phyloP scores from a whole-genome alignment of 75 land plant species.

The Chamaecyparis obtusa region DNA sequence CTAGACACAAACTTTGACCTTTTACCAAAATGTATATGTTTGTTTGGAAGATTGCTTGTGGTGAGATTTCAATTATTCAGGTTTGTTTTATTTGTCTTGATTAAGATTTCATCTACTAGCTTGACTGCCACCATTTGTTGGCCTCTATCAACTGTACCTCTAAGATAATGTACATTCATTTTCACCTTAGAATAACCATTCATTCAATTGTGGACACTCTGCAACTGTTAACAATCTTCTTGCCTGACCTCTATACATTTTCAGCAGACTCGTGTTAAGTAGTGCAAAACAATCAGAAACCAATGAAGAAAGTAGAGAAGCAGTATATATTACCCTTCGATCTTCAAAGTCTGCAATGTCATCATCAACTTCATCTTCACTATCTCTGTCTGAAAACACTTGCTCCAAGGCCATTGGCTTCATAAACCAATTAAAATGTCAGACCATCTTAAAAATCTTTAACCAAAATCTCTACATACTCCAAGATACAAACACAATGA shows the following conservation, averaged over 20 bases:
- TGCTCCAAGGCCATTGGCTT: constrained; percentile 93
- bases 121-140: background rate
- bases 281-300: background rate
- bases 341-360: constrained; percentile 93
- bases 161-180: background rate
- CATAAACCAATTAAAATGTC: constrained; percentile 16
- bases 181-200: background rate
- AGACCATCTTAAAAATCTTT: background rate
- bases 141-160: background rate
- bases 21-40: background rate
- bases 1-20: background rate
- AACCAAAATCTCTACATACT: background rate
- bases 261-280: background rate
- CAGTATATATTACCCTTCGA: constrained; percentile 66
- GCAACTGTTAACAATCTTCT: background rate
- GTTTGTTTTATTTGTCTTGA: background rate
- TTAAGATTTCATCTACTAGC: background rate
- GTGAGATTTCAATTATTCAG: background rate
- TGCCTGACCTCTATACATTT: background rate
- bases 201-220: background rate
- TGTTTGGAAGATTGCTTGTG: background rate
- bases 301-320: background rate
- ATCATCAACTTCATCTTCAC: constrained; percentile 98
- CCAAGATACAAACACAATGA: background rate
- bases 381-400: constrained; percentile 88